A percentile compares a stretch with the other conserved stretches of the same genome.
These are phyloP conservation scores for Candida ovalis DNA, from an alignment of 805 yeast genomes.

Conservation along the genomic window DNA sequence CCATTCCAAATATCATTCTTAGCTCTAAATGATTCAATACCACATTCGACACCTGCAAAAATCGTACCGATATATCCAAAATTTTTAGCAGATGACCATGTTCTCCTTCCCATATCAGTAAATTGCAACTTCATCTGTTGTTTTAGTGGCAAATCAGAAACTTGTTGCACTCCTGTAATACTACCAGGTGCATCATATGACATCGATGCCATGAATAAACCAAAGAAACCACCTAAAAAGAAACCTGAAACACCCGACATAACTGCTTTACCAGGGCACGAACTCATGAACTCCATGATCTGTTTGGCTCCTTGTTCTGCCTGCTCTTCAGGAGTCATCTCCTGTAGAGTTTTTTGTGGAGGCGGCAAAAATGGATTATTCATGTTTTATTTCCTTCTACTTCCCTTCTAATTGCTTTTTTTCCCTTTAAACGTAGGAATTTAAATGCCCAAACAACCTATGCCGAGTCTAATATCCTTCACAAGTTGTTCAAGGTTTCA, in stretches of 20 bases:
- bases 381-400: slow-evolving; percentile 20
- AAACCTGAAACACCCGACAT: slow-evolving; percentile 94
- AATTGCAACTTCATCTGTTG: slow-evolving; percentile 92
- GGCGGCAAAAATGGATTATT: slow-evolving; percentile 36
- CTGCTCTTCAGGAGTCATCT: slow-evolving; percentile 88
- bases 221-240: slow-evolving; percentile 92
- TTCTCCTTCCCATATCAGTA: slow-evolving; percentile 84
- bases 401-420: too few relatives aligned
- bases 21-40: slow-evolving; percentile 79
- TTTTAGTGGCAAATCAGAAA: slow-evolving; percentile 81
- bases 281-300: slow-evolving; percentile 80
- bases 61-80: slow-evolving; percentile 92
- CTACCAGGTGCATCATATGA: slow-evolving; percentile 80
- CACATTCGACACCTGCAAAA: slow-evolving; percentile 89
- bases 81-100: slow-evolving; percentile 87
- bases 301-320: slow-evolving; percentile 85
- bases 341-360: slow-evolving; percentile 49
- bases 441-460: not conserved
- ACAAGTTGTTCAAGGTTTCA: slow-evolving; percentile 5
- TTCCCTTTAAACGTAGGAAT: not conserved
- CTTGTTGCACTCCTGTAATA: slow-evolving; percentile 40
- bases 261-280: slow-evolving; percentile 92
- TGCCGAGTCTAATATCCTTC: too few relatives aligned
- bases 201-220: slow-evolving; percentile 89
- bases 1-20: slow-evolving; percentile 92